Base-by-base conservation (phyloP, 225 moss, liverwort and hornwort genomes). In the Marchantia paleacea region DNA sequence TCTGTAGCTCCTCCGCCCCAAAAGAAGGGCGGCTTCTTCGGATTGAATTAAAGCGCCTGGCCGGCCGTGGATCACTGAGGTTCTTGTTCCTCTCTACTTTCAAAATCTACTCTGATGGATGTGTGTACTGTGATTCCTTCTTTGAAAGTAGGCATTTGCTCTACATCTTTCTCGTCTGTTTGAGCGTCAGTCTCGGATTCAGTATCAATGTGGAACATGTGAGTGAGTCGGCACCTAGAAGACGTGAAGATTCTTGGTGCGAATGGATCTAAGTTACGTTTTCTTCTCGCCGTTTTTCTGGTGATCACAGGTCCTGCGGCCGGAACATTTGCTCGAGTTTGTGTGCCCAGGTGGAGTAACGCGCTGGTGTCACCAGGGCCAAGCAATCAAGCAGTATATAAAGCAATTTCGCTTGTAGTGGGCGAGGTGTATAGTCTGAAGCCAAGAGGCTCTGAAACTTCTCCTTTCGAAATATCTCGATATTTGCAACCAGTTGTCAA, bases 21-120 rank as follows among this genome's bases (percentile, higher is more conserved):
- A 55, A 83, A 80, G 83, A 85, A 85, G 79, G 80, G 80, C 19
- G 77, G 80, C 3, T 80, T 83, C 53, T 79, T 79, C 79, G 79
- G 69, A 8, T 25, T 55, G 13, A 70, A 57, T 20, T 79, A 39
- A 70, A 57, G 13, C 5, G 8, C 1, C n/a, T 10, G 12, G 52
- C 9, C 18, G 0, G 47, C 60, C 58, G 47, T 29, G 49, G 53
- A 63, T 28, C 31, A 5, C 57, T 20, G 58, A 58, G 58, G 75
- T 76, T 19, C 28, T 29, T 76, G 6, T n/a, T 20, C n/a, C 16
- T 19, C 6, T 72, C 50, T 10, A 15, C 63, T 4, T 16, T 24
- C 39, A 3, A 63, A 9, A 22, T 25, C n/a, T 19, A 61, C 10
- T 12, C 20, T 7, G 10, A 11, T 63, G 63, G 24, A 61, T 19